Evolutionary conservation across 163 green algal species (phyloP).

Genomic region (Chlorella variabilis): DNA sequence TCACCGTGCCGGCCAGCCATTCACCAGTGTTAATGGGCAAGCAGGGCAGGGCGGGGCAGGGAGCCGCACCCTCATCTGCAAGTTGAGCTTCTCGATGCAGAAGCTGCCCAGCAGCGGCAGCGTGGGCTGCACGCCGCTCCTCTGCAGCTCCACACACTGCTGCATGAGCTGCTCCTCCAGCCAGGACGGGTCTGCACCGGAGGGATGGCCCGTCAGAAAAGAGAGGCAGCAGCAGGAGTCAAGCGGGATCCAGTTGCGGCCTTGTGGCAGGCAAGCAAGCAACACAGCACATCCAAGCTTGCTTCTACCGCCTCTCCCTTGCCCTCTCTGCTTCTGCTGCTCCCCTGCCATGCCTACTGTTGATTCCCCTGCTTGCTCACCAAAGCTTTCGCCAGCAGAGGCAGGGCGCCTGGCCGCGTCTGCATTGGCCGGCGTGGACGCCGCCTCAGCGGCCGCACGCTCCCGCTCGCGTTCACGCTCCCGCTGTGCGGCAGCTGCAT

Average conservation of each 20-base stretch:
- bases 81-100: slow-evolving; percentile 34
- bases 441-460: background rate
- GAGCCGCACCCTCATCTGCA: slow-evolving; percentile 29
- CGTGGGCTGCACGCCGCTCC: background rate
- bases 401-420: background rate
- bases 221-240: too few species aligned
- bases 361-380: too few species aligned
- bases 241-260: too few species aligned
- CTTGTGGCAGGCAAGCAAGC: too few species aligned
- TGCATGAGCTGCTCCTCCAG: slow-evolving; percentile 34
- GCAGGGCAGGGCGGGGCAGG: too few species aligned
- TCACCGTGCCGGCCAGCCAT: too few species aligned
- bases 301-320: too few species aligned
- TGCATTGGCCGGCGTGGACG: background rate
- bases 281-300: too few species aligned
- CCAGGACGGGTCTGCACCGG: background rate
- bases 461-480: background rate
- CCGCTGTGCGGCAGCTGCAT: background rate
- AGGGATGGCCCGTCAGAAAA: too few species aligned
- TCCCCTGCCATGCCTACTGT: too few species aligned
- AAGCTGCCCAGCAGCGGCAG: slow-evolving; percentile 33
- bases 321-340: too few species aligned
- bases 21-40: too few species aligned
- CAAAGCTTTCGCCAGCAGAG: background rate
- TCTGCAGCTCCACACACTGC: slow-evolving; percentile 12